These are phyloP conservation scores for Hansenula anomala DNA, from an alignment of 1,139 yeast species.

Conservation along the genomic window DNA sequence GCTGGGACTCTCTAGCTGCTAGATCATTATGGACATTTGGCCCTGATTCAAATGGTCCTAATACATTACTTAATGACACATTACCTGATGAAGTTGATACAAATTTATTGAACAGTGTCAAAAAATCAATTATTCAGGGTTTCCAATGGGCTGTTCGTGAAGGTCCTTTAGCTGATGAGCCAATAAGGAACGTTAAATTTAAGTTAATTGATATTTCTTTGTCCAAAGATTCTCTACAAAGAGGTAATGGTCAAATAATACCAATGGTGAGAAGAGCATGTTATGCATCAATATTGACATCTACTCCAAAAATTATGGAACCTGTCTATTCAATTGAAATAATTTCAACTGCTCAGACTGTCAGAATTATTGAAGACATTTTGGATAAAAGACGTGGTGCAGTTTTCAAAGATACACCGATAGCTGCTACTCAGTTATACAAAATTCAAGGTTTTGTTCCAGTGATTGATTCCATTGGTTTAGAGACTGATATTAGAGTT, in stretches of 20 bases:
- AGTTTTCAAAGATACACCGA: constrained; percentile 44
- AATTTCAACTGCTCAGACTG: constrained; percentile 46
- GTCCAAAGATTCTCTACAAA: constrained; percentile 41
- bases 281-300: constrained; percentile 73
- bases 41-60: constrained; percentile 50
- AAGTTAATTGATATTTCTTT: constrained; percentile 60
- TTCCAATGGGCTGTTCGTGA: constrained; percentile 80
- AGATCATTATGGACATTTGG: constrained; percentile 83
- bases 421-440: constrained; percentile 72
- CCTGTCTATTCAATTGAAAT: constrained; percentile 70
- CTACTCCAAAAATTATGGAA: constrained; percentile 76
- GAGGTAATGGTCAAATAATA: constrained; percentile 71
- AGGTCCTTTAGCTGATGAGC: constrained; percentile 90
- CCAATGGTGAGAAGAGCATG: constrained; percentile 86
- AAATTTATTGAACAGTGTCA: constrained; percentile 38
- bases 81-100: constrained; percentile 68
- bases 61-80: constrained; percentile 74
- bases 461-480: constrained; percentile 84
- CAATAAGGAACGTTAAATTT: constrained; percentile 67
- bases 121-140: constrained; percentile 62
- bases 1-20: constrained; percentile 83
- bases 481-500: constrained; percentile 79
- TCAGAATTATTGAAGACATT: constrained; percentile 44
- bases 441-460: constrained; percentile 67
- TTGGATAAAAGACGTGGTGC: constrained; percentile 67